Evolutionary conservation across 345 rosid genomes (phyloP).

Genomic region (Eutrema yunnanense): DNA sequence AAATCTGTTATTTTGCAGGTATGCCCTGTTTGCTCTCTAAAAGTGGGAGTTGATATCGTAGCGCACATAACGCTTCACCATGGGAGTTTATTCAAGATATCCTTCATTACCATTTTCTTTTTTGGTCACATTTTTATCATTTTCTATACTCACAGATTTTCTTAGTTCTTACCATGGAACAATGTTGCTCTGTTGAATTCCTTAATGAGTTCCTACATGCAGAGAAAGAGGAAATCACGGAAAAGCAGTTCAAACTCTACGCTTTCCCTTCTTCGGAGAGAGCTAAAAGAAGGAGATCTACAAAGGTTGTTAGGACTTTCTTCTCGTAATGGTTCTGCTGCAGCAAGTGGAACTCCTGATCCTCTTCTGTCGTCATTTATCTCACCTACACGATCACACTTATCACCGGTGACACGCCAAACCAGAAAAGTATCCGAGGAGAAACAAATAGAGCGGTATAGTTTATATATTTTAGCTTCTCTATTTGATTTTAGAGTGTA

Average conservation of each 20-base stretch:
- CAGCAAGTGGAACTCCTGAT: conserved; percentile 64
- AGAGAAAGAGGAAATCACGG: conserved; percentile 76
- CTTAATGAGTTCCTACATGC: conserved; percentile 74
- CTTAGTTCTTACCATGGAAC: not conserved
- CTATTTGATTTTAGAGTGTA: not conserved
- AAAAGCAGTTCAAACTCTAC: conserved; percentile 73
- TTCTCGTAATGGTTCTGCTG: conserved; percentile 50
- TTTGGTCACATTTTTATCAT: not conserved
- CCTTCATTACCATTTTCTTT: conserved; percentile 29
- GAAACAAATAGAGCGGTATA: conserved; percentile 54
- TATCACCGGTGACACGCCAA: conserved; percentile 30
- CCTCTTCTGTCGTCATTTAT: conserved; percentile 86
- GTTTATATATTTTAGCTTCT: not conserved
- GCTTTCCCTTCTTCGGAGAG: conserved; percentile 75
- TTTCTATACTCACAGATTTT: not conserved
- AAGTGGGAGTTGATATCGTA: conserved; percentile 90
- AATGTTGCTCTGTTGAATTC: conserved; percentile 31
- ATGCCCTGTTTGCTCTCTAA: conserved; percentile 84
- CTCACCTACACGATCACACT: conserved; percentile 58
- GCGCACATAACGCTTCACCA: conserved; percentile 90
- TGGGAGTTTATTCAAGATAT: conserved; percentile 88
- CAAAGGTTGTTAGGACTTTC: conserved; percentile 76
- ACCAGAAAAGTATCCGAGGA: conserved; percentile 46
- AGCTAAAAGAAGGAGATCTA: conserved; percentile 79
- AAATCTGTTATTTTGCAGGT: conserved; percentile 42